Base-by-base conservation (phyloP, 306 rosid species). In the Canavalia ensiformis region DNA sequence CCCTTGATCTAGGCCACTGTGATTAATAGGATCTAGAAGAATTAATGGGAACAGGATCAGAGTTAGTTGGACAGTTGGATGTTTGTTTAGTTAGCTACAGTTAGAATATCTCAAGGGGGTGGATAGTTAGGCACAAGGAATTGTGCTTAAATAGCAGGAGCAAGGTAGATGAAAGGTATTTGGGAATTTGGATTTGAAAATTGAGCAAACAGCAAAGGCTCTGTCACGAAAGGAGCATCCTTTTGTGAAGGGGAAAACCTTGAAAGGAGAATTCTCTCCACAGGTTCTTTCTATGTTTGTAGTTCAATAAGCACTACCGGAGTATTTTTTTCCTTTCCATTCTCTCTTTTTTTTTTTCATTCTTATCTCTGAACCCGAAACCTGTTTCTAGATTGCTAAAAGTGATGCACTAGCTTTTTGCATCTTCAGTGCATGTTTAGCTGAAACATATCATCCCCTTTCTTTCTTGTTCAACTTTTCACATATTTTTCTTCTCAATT, bases 401-500 rank as follows among this genome's bases (percentile, higher is more conserved):
- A 5, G 46, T 64, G n/a, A 35, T 46, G 51, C 59, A 57, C 10
- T 46, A 1, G 39, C 18, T 82, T 64, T 66, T 72, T 60, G 56
- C 62, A 59, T 74, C 29, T 82, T 59, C 45, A 50, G 7, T 45
- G 50, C 60, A 46, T 47, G 74, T 12, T 66, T 72, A 70, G 77
- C 31, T 37, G 65, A 69, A 52, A 46, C 29, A 68, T 65, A 49
- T 45, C 46, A 42, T 10, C 63, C 50, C 56, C 62, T 50, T 68
- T 41, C 37, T 47, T 58, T 39, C 54, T 54, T 4, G 18, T 34
- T 81, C 41, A 77, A 41, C 72, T 73, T 45, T 57, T 33, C 50
- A 45, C 39, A n/a, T 7, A 3, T 34, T 35, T 63, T 62, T 45
- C 47, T 66, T 30, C 47, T 63, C 59, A 45, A 46, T 66, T 46